Percentiles rank a stretch among this genome's conserved stretches.
phyloP scores from a whole-genome alignment of 345 rosid genomes.

The Aquilaria yunnanensis region DNA sequence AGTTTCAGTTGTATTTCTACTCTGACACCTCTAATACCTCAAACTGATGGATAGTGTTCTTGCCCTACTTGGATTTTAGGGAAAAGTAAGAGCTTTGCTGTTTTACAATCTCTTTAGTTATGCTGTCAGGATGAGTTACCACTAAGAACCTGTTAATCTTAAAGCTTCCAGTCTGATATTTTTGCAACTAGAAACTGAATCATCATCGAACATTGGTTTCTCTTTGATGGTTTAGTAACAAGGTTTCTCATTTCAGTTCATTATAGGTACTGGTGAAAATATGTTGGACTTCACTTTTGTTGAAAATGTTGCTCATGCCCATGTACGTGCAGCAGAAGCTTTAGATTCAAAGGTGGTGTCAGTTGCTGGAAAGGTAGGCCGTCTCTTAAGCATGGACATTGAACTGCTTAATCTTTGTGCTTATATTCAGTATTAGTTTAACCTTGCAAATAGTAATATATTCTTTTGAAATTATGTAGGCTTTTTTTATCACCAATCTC shows the following conservation, averaged over 20 bases:
- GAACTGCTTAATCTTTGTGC: not conserved
- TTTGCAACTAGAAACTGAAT: too few species aligned
- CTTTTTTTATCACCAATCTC: conserved; percentile 79
- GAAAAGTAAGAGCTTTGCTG: too few species aligned
- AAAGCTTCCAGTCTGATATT: too few species aligned
- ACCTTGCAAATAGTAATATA: conserved; percentile 7
- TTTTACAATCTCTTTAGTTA: too few species aligned
- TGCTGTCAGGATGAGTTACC: too few species aligned
- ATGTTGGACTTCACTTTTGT: conserved; percentile 80
- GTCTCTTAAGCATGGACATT: not conserved
- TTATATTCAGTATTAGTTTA: not conserved
- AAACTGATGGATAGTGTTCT: too few species aligned
- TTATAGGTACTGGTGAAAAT: conserved; percentile 76
- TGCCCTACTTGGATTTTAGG: too few species aligned
- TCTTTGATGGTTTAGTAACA: conserved; percentile 18
- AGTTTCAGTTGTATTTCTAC: too few species aligned
- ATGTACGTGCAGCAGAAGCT: conserved; percentile 73
- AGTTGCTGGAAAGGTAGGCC: conserved; percentile 90
- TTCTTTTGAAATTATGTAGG: conserved; percentile 44
- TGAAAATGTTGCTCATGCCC: conserved; percentile 88
- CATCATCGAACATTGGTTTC: too few species aligned
- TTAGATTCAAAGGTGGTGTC: conserved; percentile 52
- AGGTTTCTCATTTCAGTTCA: conserved; percentile 65
- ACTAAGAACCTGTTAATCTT: too few species aligned
- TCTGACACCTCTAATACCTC: too few species aligned